Evolutionary conservation across 1,284 basidiomycete species (phyloP).

Genomic region (Pascua guehoae): DNA sequence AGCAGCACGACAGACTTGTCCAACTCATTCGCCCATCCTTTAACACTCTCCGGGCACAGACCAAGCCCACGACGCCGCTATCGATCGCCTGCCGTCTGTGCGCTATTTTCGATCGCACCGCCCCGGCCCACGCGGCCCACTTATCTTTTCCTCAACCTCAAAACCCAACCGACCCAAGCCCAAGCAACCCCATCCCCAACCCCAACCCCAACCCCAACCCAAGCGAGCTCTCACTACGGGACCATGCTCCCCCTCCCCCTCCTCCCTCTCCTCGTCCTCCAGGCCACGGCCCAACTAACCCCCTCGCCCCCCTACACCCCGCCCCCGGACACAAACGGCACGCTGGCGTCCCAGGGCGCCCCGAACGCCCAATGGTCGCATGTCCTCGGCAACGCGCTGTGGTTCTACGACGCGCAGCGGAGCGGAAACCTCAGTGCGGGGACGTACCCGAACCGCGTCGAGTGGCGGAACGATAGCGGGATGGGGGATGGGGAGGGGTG

Average conservation of each 20-base stretch:
- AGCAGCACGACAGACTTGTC: too few species aligned
- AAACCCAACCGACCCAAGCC: too few species aligned
- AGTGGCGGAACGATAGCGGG: conserved; percentile 80
- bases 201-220: too few species aligned
- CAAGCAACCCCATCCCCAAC: too few species aligned
- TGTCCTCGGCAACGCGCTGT: conserved; percentile 73
- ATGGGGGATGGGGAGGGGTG: conserved; percentile 72
- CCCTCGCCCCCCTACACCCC: conserved; percentile 50
- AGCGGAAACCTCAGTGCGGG: conserved; percentile 65
- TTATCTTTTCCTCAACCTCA: too few species aligned
- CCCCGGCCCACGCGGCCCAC: too few species aligned
- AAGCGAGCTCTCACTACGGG: not conserved
- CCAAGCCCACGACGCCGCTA: too few species aligned
- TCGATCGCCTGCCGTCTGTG: too few species aligned
- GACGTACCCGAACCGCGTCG: conserved; percentile 62
- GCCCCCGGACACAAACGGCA: conserved; percentile 57
- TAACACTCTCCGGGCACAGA: too few species aligned
- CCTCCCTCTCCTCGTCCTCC: not conserved
- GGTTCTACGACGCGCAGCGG: conserved; percentile 87
- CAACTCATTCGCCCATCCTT: too few species aligned
- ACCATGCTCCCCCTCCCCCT: conserved; percentile 1
- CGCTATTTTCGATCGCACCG: too few species aligned
- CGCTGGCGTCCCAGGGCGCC: conserved; percentile 52
- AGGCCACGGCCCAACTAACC: conserved; percentile 29
- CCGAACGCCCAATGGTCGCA: conserved; percentile 76